Evolutionary conservation across 2,329 filamentous ascomycete genomes (phyloP).

Genomic region (Microsporum ferrugineum): DNA sequence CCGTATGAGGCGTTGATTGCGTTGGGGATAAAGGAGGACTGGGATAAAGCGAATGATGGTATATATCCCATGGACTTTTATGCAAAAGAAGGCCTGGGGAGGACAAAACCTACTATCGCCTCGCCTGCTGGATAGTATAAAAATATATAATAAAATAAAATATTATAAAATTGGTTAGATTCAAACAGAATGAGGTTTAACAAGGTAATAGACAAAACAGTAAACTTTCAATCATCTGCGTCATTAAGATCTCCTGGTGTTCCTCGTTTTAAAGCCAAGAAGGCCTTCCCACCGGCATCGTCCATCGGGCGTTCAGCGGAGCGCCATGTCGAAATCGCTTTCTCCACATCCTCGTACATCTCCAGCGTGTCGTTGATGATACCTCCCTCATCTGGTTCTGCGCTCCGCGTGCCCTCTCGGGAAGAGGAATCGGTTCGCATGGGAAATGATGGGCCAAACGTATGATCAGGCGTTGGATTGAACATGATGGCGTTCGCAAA

Average conservation of each 20-base stretch:
- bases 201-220: neutral
- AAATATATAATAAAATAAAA: neutral
- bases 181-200: neutral
- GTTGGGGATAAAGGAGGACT: conserved; percentile 67
- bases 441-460: conserved; percentile 52
- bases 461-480: conserved; percentile 68
- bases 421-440: conserved; percentile 34
- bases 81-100: conserved; percentile 76
- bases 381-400: conserved; percentile 63
- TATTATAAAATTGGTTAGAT: neutral
- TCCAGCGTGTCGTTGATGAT: conserved; percentile 77
- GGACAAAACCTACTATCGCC: conserved; percentile 46
- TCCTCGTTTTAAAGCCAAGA: conserved; percentile 23
- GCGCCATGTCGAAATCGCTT: conserved; percentile 62
- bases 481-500: conserved; percentile 99
- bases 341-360: conserved; percentile 83
- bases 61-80: conserved; percentile 99
- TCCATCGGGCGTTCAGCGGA: conserved; percentile 50
- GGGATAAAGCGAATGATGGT: conserved; percentile 49
- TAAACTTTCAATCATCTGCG: conserved; percentile 7
- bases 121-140: conserved; percentile 3
- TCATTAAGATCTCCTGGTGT: conserved; percentile 6
- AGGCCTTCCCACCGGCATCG: conserved; percentile 23
- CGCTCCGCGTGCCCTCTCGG: conserved; percentile 39
- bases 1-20: conserved; percentile 91